Percentiles rank a stretch among this genome's conserved stretches.
These are phyloP conservation scores for Blastocystis sp. DNA, from an alignment of 352 stramenopile species.

Conservation along the genomic window DNA sequence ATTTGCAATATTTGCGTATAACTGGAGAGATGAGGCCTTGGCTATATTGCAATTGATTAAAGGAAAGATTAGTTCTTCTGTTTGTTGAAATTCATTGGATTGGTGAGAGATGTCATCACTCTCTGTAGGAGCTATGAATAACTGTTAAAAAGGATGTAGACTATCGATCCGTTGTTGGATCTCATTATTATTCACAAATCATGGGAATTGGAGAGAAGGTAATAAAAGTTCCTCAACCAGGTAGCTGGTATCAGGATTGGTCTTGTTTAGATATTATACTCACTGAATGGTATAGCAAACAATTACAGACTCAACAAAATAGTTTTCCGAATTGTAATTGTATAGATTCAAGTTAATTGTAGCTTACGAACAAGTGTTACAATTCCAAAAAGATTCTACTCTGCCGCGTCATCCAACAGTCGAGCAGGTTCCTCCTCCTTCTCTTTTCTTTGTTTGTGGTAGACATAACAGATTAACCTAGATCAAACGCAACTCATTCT, in stretches of 20 bases:
- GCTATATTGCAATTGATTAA: neutral
- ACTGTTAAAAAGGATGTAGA: neutral
- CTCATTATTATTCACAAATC: neutral
- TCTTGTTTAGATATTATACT: neutral
- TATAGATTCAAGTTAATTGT: neutral
- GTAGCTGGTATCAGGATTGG: neutral
- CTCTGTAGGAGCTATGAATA: neutral
- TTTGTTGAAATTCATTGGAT: neutral
- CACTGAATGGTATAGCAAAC: neutral
- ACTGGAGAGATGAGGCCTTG: constrained; percentile 36
- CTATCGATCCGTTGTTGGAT: constrained; percentile 5
- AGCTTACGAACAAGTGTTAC: neutral
- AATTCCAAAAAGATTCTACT: neutral
- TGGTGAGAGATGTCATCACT: neutral
- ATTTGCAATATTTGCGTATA: constrained; percentile 28
- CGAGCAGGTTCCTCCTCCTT: neutral
- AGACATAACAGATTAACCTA: neutral
- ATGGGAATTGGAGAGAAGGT: neutral
- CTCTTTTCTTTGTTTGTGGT: neutral
- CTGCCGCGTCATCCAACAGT: neutral
- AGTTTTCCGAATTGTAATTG: neutral
- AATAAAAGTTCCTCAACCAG: neutral
- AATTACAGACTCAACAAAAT: neutral
- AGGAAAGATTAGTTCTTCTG: neutral
- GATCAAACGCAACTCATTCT: no score